Evolutionary conservation across 2,329 filamentous ascomycete species (phyloP).

Genomic region (Fusarium sororula): DNA sequence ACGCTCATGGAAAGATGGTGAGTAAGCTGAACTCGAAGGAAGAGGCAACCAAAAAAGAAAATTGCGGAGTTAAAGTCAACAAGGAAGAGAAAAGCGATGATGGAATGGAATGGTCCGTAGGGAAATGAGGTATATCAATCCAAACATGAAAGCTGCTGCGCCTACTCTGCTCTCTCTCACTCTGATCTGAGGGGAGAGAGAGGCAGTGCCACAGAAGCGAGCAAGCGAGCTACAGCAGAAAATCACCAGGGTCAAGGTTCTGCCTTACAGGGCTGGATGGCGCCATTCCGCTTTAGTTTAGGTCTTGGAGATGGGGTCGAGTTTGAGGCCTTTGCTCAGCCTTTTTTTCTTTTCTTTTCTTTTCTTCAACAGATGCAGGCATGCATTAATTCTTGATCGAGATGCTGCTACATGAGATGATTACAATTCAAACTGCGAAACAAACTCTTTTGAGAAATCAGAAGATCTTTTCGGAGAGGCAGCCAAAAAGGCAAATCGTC

Average conservation of each 20-base stretch:
- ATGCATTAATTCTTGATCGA: background rate
- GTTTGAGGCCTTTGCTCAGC: background rate
- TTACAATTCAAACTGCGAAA: background rate
- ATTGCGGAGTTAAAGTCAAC: background rate
- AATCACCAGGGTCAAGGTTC: background rate
- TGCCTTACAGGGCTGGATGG: slow-evolving; percentile 36
- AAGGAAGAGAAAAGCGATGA: background rate
- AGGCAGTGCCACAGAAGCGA: slow-evolving; percentile 19
- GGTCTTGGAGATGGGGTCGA: background rate
- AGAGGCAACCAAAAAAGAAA: slow-evolving; percentile 21
- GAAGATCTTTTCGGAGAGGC: slow-evolving; percentile 8
- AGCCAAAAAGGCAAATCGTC: slow-evolving; percentile 19
- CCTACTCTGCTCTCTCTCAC: background rate
- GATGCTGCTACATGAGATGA: background rate
- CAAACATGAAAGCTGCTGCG: slow-evolving; percentile 8
- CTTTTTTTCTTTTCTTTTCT: background rate
- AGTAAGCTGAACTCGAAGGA: background rate
- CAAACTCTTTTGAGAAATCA: background rate
- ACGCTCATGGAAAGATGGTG: background rate
- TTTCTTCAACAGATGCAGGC: slow-evolving; percentile 4
- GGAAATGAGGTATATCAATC: slow-evolving; percentile 10
- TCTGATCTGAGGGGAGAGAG: background rate
- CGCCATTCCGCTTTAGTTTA: slow-evolving; percentile 18
- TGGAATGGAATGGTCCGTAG: background rate
- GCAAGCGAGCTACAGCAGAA: background rate